Evolutionary conservation across 2,329 filamentous ascomycete genomes (phyloP).

Genomic region (Macrophomina pseudophaseolina): DNA sequence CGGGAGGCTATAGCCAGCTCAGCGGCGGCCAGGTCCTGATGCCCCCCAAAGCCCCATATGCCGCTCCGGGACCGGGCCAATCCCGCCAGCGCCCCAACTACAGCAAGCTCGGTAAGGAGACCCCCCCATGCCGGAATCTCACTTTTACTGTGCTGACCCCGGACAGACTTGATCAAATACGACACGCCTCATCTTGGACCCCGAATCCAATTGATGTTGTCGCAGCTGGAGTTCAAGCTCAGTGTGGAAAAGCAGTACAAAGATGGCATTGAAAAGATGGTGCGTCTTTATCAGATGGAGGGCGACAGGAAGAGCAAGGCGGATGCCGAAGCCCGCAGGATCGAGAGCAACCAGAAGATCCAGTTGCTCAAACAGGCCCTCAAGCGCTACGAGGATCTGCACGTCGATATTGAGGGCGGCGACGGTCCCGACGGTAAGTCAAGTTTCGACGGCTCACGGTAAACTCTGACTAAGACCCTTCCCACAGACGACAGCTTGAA

Average conservation of each 20-base stretch:
- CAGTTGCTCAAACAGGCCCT: conserved; percentile 92
- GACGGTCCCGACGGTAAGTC: conserved; percentile 76
- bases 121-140: not conserved
- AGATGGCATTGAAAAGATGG: conserved; percentile 99
- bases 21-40: conserved; percentile 74
- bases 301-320: conserved; percentile 94
- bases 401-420: conserved; percentile 84
- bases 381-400: conserved; percentile 95
- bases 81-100: conserved; percentile 80
- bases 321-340: conserved; percentile 85
- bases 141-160: conserved; percentile 31
- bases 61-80: conserved; percentile 71
- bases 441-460: not conserved
- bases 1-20: conserved; percentile 62
- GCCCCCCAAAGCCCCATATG: conserved; percentile 80
- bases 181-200: conserved; percentile 94
- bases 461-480: conserved; percentile 36
- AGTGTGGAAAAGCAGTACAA: conserved; percentile 99
- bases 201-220: conserved; percentile 98
- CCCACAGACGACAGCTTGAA: conserved; percentile 92
- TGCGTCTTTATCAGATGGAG: conserved; percentile 95
- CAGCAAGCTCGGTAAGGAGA: conserved; percentile 83
- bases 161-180: conserved; percentile 92
- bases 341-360: conserved; percentile 98
- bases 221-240: conserved; percentile 97